These are phyloP conservation scores for Blastocystis sp. DNA, from an alignment of 352 stramenopile genomes.

Conservation along the genomic window DNA sequence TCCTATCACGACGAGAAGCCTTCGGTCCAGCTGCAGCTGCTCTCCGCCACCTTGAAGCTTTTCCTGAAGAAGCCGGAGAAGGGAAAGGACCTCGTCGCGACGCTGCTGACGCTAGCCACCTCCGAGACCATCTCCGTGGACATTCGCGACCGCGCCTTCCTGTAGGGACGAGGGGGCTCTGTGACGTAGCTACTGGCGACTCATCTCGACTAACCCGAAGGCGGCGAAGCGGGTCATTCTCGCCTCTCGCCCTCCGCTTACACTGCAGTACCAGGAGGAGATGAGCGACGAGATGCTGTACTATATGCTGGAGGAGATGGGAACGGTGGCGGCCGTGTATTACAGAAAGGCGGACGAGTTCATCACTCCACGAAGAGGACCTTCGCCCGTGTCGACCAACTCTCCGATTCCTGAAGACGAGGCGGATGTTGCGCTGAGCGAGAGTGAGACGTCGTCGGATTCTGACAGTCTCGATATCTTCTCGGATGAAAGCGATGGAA, in stretches of 20 bases:
- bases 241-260: slow-evolving; percentile 91
- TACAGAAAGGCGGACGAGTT: slow-evolving; percentile 85
- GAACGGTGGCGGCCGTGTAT: slow-evolving; percentile 90
- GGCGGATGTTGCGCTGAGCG: not conserved
- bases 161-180: slow-evolving; percentile 60
- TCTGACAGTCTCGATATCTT: not conserved
- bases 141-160: slow-evolving; percentile 89
- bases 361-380: slow-evolving; percentile 65
- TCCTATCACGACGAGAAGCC: slow-evolving; percentile 89
- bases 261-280: slow-evolving; percentile 51
- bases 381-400: slow-evolving; percentile 47
- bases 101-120: slow-evolving; percentile 88
- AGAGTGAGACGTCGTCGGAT: not conserved
- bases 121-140: slow-evolving; percentile 95
- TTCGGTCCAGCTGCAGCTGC: slow-evolving; percentile 79
- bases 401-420: slow-evolving; percentile 25
- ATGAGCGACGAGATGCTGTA: slow-evolving; percentile 82
- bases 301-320: slow-evolving; percentile 88
- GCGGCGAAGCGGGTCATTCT: slow-evolving; percentile 91
- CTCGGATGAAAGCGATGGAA: not conserved
- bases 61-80: slow-evolving; percentile 84
- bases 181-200: slow-evolving; percentile 88
- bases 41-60: slow-evolving; percentile 95
- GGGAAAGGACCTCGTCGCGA: slow-evolving; percentile 82
- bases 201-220: slow-evolving; percentile 90